Percentiles rank a stretch among this genome's conserved stretches.
phyloP scores from a whole-genome alignment of 768 basidiomycete genomes.

The Dioszegia hungarica region DNA sequence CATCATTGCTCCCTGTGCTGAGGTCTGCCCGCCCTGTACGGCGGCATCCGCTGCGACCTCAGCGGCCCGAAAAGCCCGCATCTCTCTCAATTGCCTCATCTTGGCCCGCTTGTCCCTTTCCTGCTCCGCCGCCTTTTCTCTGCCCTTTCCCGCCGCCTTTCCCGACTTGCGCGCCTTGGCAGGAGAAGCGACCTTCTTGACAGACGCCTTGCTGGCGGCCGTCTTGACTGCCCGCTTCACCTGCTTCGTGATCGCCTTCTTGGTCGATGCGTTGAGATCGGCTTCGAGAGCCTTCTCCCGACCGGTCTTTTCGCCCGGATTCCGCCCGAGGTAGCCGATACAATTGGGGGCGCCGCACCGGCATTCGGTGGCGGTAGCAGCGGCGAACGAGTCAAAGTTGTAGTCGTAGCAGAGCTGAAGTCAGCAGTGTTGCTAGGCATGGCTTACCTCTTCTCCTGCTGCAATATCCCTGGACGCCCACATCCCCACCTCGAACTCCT shows the following conservation, averaged over 20 bases:
- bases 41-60: not conserved
- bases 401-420: slow-evolving; percentile 49
- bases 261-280: not conserved
- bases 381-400: slow-evolving; percentile 48
- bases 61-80: not conserved
- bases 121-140: not conserved
- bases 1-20: no score
- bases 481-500: slow-evolving; percentile 51
- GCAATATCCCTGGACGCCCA: slow-evolving; percentile 49
- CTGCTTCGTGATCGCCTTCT: slow-evolving; percentile 1
- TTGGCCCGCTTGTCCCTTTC: slow-evolving; percentile 1
- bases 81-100: slow-evolving; percentile 2
- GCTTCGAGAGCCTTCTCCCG: slow-evolving; percentile 15
- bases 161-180: not conserved
- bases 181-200: slow-evolving; percentile 15
- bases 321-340: slow-evolving; percentile 42
- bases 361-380: slow-evolving; percentile 39
- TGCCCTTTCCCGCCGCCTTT: not conserved
- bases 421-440: not conserved
- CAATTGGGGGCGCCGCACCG: slow-evolving; percentile 47
- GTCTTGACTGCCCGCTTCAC: slow-evolving; percentile 7
- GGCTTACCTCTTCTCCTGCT: slow-evolving; percentile 46
- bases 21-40: no score
- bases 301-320: slow-evolving; percentile 18
- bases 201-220: slow-evolving; percentile 2